Base-by-base conservation (phyloP, 345 rosid species). In the Geranium brycei region DNA sequence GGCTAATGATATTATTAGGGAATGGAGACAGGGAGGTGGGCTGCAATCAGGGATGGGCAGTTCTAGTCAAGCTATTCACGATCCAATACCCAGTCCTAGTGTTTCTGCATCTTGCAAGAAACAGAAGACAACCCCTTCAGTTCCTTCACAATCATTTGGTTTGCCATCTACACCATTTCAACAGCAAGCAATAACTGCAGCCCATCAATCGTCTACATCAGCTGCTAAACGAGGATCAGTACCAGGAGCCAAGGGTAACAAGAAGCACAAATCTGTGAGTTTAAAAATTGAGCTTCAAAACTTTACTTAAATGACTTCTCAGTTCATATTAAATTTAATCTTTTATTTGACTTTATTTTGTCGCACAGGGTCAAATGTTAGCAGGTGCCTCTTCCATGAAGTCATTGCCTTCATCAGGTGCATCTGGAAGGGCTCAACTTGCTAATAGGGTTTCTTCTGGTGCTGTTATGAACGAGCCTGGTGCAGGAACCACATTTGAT, bases 21-120 rank as follows among this genome's bases (percentile, higher is more conserved):
- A 91, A 68, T 91, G 97, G 97, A 84, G 97, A 83, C 86, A 82
- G 71, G 69, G 79, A 62, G 83, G 84, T 68, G 86, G 81, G 17
- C 72, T 64, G 77, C 91, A 87, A 71, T 73, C 82, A 62, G 78
- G 84, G 62, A 74, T 79, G 75, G 80, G 63, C 55, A 73, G 73
- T 76, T 62, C 80, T 40, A 59, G 78, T 73, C 90, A 80, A 74
- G 72, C 77, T 64, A 80, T 72, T 75, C 92, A 81, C 17, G 92
- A 85, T 70, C 81, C 76, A 51, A 57, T 78, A 57, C 95, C 92
- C n/a, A 85, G 85, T 71, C 92, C 97, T 51, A 80, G 88, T 30
- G 79, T 87, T 68, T 85, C 95, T 63, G 83, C 79, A 64, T 87
- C 95, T 67, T 76, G 81, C 28, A 91, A 86, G 79, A 91, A 82